Evolutionary conservation across 129 eudicot species (phyloP), one percentile per base, ranked within the genome.

Genomic region (Gnaphalium uliginosum): DNA sequence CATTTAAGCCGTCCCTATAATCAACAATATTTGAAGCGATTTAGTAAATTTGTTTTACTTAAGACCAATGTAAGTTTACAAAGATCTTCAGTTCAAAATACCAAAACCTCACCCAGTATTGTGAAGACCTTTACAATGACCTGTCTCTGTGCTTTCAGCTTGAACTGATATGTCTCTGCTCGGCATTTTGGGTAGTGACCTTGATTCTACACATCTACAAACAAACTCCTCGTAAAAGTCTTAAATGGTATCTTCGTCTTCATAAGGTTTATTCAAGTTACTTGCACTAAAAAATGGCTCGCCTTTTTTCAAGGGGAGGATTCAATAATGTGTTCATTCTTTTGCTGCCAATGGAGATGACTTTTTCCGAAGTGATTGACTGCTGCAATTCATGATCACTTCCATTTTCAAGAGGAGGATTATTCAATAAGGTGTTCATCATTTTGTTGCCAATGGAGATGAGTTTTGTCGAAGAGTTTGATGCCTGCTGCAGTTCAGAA

Each of bases 281-380:
- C 71, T 35, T 43, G 69, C 14, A 39, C 5, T 72, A 66, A 35
- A 35, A 25, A 53, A 66, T 58, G 59, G 18, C 80, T 80, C 48
- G 82, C 96, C 88, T 81, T 73, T 66, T 81, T 81, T 69, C 89
- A 77, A 25, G 80, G 72, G 81, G 26, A 71, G 81, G 72, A 60
- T 76, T 57, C 79, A 75, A 80, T 46, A 32, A 43, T 39, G 66
- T 29, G 78, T 71, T 68, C 70, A 63, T 70, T 60, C 54, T 68
- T 67, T 62, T 79, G 75, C 65, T 62, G 61, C 77, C 76, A 54
- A 58, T 66, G 13, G 81, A 24, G 51, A 77, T 57, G 71, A 77
- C 66, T 60, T 78, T 81, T 82, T 81, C 67, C 74, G 41, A 73
- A 69, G 83, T 51, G 66, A 67, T 58, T 77, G 87, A 30, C 73